Percentiles rank a stretch among this genome's conserved stretches.
Conservation (phyloP, 2,329 filamentous ascomycete species). For the Aspergillus calidoustus region DNA sequence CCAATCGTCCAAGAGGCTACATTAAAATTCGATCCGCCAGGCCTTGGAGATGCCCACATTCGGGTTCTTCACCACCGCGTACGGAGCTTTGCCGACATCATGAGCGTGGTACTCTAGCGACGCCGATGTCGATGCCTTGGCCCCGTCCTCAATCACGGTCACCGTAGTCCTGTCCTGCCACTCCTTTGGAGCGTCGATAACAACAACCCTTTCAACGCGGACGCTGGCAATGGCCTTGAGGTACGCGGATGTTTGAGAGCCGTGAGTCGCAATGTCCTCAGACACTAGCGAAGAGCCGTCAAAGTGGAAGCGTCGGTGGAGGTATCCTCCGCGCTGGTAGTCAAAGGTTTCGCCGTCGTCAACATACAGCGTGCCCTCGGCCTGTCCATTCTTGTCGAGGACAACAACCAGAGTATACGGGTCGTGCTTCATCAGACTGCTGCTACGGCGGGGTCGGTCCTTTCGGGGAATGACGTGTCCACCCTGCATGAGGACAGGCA, state of each 20-base stretch:
- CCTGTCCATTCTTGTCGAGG: conserved; percentile 69
- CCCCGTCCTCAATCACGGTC: conserved; percentile 52
- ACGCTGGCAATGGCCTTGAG: conserved; percentile 79
- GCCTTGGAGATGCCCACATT: conserved; percentile 64
- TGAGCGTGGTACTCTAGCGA: conserved; percentile 62
- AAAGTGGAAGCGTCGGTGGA: conserved; percentile 80
- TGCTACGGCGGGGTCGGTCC: conserved; percentile 83
- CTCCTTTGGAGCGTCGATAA: conserved; percentile 75
- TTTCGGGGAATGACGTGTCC: conserved; percentile 91
- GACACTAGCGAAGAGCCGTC: conserved; percentile 65
- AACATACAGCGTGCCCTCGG: conserved; percentile 81
- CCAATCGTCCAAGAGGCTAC: not conserved
- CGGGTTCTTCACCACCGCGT: conserved; percentile 68
- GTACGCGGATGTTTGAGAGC: conserved; percentile 71
- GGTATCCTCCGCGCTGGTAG: conserved; percentile 81
- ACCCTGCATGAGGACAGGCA: conserved; percentile 89
- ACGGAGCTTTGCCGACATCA: conserved; percentile 60
- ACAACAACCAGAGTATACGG: conserved; percentile 89
- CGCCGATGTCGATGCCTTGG: conserved; percentile 51
- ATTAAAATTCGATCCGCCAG: conserved; percentile 65
- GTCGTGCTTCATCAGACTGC: conserved; percentile 88
- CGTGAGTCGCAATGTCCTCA: conserved; percentile 66
- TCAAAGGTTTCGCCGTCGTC: conserved; percentile 96
- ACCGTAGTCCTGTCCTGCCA: conserved; percentile 71
- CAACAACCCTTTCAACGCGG: conserved; percentile 78